phyloP scores from a whole-genome alignment of 352 stramenopile species.

The Phytophthora kernoviae region DNA sequence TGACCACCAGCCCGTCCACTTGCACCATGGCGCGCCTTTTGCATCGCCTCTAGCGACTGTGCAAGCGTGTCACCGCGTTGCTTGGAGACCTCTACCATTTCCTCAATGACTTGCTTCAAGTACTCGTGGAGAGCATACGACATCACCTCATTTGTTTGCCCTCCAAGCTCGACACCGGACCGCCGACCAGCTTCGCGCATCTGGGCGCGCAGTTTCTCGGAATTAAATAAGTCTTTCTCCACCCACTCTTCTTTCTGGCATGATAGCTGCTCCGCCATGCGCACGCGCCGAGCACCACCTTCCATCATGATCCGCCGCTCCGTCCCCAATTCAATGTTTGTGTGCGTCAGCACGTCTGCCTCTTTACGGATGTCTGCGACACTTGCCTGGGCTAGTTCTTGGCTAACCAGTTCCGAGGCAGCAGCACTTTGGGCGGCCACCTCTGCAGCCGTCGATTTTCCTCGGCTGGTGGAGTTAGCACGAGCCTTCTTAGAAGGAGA shows the following conservation, averaged over 20 bases:
- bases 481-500: conserved; percentile 81
- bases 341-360: conserved; percentile 87
- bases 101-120: conserved; percentile 85
- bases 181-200: conserved; percentile 60
- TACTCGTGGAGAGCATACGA: conserved; percentile 85
- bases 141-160: conserved; percentile 78
- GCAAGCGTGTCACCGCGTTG: conserved; percentile 65
- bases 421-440: conserved; percentile 31
- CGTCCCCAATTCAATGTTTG: conserved; percentile 70
- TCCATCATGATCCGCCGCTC: conserved; percentile 87
- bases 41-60: conserved; percentile 53
- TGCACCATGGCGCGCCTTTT: conserved; percentile 41
- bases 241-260: conserved; percentile 83
- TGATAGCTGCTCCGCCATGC: conserved; percentile 52
- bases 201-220: conserved; percentile 53
- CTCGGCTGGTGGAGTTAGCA: conserved; percentile 44
- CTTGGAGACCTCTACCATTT: conserved; percentile 85
- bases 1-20: conserved; percentile 17
- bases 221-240: conserved; percentile 85
- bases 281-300: conserved; percentile 33
- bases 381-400: conserved; percentile 66
- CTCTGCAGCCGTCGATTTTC: conserved; percentile 39
- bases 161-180: conserved; percentile 58
- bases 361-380: conserved; percentile 80
- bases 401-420: conserved; percentile 34